Conservation (phyloP, 495 filamentous ascomycete genomes). For the Hapsidospora chrysogenum region DNA sequence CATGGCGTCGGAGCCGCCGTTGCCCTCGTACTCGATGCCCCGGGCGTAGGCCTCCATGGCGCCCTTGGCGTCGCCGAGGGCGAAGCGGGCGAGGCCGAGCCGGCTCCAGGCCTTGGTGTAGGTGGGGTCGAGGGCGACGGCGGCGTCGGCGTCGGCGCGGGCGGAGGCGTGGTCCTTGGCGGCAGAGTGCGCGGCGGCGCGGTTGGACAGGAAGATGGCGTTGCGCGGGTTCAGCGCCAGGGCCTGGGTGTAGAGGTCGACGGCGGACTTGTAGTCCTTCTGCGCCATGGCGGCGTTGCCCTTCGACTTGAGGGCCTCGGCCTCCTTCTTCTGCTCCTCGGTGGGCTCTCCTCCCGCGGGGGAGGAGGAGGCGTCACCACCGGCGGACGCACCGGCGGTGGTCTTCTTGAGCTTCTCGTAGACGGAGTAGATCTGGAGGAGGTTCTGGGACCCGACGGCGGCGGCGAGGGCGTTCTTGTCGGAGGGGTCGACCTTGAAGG, state of each 20-base stretch:
- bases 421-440: conserved; percentile 79
- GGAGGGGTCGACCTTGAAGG: conserved; percentile 80
- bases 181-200: conserved; percentile 78
- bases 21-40: conserved; percentile 88
- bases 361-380: conserved; percentile 5
- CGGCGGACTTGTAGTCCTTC: conserved; percentile 70
- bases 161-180: conserved; percentile 68
- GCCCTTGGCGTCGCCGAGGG: conserved; percentile 74
- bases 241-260: conserved; percentile 74
- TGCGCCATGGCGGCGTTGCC: conserved; percentile 87
- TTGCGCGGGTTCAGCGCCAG: conserved; percentile 66
- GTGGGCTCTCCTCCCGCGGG: conserved; percentile 14
- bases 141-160: conserved; percentile 71
- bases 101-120: conserved; percentile 96
- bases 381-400: conserved; percentile 8
- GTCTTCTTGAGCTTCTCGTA: conserved; percentile 78
- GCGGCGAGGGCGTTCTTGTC: conserved; percentile 55
- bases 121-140: conserved; percentile 67
- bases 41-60: conserved; percentile 87
- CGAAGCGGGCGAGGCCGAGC: conserved; percentile 77
- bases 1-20: conserved; percentile 76
- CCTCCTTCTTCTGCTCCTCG: conserved; percentile 48
- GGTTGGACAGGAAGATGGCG: conserved; percentile 94
- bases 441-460: conserved; percentile 68
- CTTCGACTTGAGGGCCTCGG: conserved; percentile 74